Conservation (phyloP, 352 stramenopile species). For the Phytophthora hibernalis region DNA sequence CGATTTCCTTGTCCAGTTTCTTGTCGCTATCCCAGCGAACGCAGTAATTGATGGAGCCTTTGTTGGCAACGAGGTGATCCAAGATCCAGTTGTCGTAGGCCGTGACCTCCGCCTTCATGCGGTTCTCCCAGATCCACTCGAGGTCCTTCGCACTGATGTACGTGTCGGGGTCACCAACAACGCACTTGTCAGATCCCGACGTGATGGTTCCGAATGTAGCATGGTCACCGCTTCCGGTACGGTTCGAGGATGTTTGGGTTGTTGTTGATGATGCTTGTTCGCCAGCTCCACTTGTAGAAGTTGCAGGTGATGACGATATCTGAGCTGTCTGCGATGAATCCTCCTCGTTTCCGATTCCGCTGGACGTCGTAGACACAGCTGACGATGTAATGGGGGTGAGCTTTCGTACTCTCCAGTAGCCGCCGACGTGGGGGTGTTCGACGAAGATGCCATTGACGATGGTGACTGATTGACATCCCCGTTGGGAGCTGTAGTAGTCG, state of each 20-base stretch:
- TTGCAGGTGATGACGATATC: too few relatives aligned
- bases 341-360: conserved; percentile 12
- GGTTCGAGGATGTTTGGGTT: conserved; percentile 17
- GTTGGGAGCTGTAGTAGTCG: conserved; percentile 7
- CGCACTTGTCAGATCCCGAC: conserved; percentile 14
- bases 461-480: conserved; percentile 1
- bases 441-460: neutral
- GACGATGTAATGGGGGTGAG: conserved; percentile 6
- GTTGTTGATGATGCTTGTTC: conserved; percentile 5
- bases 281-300: neutral
- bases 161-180: conserved; percentile 22
- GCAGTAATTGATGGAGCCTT: conserved; percentile 48
- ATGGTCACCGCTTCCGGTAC: conserved; percentile 20
- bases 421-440: conserved; percentile 1
- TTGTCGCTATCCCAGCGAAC: conserved; percentile 43
- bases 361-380: conserved; percentile 1
- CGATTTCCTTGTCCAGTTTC: conserved; percentile 31
- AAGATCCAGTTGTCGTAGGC: conserved; percentile 38
- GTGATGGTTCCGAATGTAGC: conserved; percentile 27
- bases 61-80: conserved; percentile 42
- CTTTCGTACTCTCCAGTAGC: neutral
- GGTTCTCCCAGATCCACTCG: conserved; percentile 24
- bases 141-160: conserved; percentile 23
- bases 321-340: too few relatives aligned
- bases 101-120: conserved; percentile 27